A percentile compares a stretch with the other conserved stretches of the same genome.
Evolutionary conservation across 768 basidiomycete genomes (phyloP).

Genomic region (Trametes coccinea): DNA sequence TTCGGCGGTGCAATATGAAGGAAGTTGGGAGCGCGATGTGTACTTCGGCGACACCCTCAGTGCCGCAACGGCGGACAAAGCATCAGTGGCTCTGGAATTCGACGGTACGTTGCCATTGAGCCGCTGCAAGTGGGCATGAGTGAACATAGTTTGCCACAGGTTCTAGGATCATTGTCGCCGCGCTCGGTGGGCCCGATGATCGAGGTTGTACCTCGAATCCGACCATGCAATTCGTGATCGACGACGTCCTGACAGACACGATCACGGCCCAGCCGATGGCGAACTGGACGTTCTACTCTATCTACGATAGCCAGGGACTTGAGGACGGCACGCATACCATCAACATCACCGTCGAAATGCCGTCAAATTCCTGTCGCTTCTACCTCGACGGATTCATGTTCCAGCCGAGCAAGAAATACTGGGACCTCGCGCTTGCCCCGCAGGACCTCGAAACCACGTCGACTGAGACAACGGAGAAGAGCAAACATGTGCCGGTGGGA

Average conservation of each 20-base stretch:
- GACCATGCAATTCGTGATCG: not conserved
- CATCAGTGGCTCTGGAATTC: conserved; percentile 4
- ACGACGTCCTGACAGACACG: not conserved
- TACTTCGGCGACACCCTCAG: conserved; percentile 1
- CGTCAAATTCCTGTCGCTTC: not conserved
- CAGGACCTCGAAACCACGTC: not conserved
- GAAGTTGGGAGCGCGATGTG: not conserved
- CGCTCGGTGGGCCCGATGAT: not conserved
- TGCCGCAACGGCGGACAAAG: not conserved
- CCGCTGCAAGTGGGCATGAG: too few relatives aligned
- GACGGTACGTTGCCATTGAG: not conserved
- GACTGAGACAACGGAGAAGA: not conserved
- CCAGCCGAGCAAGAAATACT: conserved; percentile 6
- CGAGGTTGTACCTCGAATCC: not conserved
- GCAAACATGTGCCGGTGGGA: not conserved
- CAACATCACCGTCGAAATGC: not conserved
- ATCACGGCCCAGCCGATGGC: not conserved
- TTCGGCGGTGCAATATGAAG: not conserved
- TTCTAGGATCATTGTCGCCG: conserved; percentile 1
- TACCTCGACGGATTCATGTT: not conserved
- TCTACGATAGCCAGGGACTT: conserved; percentile 6
- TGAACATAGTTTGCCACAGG: not conserved
- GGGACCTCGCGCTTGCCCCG: not conserved
- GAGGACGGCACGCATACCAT: not conserved
- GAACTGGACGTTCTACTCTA: conserved; percentile 3